Base-by-base conservation (phyloP, 2,329 filamentous ascomycete species). In the Elsinoe arachidis region DNA sequence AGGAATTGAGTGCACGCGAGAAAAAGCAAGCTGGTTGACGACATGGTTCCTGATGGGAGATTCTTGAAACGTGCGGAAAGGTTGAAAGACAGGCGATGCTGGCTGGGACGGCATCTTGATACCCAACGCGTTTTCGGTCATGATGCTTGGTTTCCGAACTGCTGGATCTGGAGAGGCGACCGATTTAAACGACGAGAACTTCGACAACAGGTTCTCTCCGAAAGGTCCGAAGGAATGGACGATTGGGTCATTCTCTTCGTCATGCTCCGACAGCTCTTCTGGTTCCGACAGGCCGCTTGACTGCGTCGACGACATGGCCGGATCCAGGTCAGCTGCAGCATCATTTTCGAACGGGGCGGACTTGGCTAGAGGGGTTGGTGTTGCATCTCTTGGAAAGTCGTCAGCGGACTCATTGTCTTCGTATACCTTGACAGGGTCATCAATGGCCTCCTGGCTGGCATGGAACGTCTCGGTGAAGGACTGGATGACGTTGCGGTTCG, bases 201-300 rank as follows among this genome's bases (percentile, higher is more conserved):
- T 85, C 60, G 83, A 82, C n/a, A 92, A 83, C 37, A 96, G 78
- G 68, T 96, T 89, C 56, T 88, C 87, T 41, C 90, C 90, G 67
- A 88, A 95, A 0, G 90, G 90, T 14, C 90, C 91, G 63, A 96
- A 96, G 0, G 91, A 96, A 71, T 93, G 88, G 15, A 96, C 78
- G 56, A 96, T 84, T 2, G 91, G 91, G 64, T 97, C 93, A 62
- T 96, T 96, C 72, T 97, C 92, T 74, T 96, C 91, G 64, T 92
- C 87, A 0, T 88, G 85, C 61, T 95, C 84, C 53, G 88, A 85
- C 55, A 86, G 82, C 15, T 90, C 84, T 15, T 86, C 84, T 15
- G 64, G 64, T 38, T 70, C 67, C 10, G 68, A 65, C 11, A 61
- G 58, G 23, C 60, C 47, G 55, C 49, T 47, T 23, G 44, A 38